phyloP scores from a whole-genome alignment of 306 rosid species.

The Quillaja saponaria region DNA sequence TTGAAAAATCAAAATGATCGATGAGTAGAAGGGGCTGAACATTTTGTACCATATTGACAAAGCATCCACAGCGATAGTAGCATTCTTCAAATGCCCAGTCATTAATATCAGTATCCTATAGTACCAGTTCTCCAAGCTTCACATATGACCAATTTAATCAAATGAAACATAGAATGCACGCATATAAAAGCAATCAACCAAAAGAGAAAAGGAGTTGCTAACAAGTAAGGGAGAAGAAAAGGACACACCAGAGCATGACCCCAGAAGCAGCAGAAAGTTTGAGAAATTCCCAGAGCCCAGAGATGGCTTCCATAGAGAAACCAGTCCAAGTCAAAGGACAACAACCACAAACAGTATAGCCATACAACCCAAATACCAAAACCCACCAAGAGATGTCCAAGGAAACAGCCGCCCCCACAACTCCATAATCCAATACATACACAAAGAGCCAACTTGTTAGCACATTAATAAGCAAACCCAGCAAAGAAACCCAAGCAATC shows the following conservation, averaged over 20 bases:
- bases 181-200: not conserved
- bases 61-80: conserved; percentile 72
- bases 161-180: too few species aligned
- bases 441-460: conserved; percentile 49
- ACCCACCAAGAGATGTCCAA: conserved; percentile 73
- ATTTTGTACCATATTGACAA: conserved; percentile 59
- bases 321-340: conserved; percentile 77
- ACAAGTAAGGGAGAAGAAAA: not conserved
- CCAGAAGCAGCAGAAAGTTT: conserved; percentile 72
- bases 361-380: conserved; percentile 49
- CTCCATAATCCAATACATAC: conserved; percentile 49
- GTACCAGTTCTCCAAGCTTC: conserved; percentile 81
- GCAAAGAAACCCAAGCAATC: conserved; percentile 58
- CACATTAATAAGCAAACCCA: conserved; percentile 43
- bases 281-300: conserved; percentile 67
- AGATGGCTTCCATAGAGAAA: conserved; percentile 58
- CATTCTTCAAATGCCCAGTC: conserved; percentile 68
- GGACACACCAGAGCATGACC: conserved; percentile 62
- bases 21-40: not conserved
- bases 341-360: conserved; percentile 47
- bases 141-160: not conserved
- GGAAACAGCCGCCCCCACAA: conserved; percentile 66
- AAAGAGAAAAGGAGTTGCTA: not conserved
- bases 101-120: conserved; percentile 59
- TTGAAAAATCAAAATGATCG: not conserved